Evolutionary conservation across 352 stramenopile species (phyloP).

Genomic region (Paralagenidium karlingii): DNA sequence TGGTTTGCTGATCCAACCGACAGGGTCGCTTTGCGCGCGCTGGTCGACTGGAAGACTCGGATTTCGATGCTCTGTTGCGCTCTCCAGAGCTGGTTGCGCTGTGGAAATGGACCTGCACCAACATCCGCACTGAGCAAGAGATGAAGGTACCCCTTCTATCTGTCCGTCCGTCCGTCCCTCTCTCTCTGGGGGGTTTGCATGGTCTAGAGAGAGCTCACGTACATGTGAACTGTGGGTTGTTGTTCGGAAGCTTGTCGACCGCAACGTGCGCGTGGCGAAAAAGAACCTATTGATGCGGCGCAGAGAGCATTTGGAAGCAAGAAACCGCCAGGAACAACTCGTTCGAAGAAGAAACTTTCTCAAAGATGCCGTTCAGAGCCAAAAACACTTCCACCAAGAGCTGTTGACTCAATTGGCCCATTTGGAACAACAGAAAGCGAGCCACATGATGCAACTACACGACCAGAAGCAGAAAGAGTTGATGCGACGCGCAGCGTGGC

Average conservation of each 20-base stretch:
- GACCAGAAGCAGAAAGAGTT: slow-evolving; percentile 20
- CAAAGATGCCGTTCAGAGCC: slow-evolving; percentile 9
- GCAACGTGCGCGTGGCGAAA: slow-evolving; percentile 18
- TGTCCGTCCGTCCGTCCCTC: not conserved
- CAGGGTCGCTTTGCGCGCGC: slow-evolving; percentile 19
- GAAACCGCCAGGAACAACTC: slow-evolving; percentile 8
- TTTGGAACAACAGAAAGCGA: slow-evolving; percentile 14
- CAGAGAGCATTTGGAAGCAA: slow-evolving; percentile 17
- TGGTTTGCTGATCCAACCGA: not conserved
- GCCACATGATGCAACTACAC: not conserved
- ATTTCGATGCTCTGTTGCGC: slow-evolving; percentile 30
- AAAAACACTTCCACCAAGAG: slow-evolving; percentile 9
- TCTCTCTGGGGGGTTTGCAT: not conserved
- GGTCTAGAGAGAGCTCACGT: not conserved
- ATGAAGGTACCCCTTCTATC: slow-evolving; percentile 10
- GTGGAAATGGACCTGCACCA: slow-evolving; percentile 23
- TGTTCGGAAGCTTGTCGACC: slow-evolving; percentile 13
- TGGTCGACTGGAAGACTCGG: slow-evolving; percentile 17
- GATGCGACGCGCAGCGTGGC: slow-evolving; percentile 12
- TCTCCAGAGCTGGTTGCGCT: slow-evolving; percentile 12
- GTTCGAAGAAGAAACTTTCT: slow-evolving; percentile 8
- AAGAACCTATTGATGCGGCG: slow-evolving; percentile 18
- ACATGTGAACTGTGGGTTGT: not conserved
- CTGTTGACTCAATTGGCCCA: slow-evolving; percentile 12
- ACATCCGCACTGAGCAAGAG: slow-evolving; percentile 22